Evolutionary conservation across 345 rosid species (phyloP).

Genomic region (Lepidium didymum): DNA sequence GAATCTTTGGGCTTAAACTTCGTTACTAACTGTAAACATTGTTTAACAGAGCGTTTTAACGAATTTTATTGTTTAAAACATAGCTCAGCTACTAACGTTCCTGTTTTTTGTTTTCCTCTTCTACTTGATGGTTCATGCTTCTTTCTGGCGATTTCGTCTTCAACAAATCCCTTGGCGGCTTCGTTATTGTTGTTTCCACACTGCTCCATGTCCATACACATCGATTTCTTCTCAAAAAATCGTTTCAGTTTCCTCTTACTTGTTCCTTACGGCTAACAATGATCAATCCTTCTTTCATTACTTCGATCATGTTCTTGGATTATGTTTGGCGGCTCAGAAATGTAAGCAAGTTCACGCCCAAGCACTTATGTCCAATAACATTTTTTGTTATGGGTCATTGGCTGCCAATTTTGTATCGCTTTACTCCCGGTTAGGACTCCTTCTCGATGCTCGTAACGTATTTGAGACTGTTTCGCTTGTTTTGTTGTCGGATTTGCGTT

Average conservation of each 20-base stretch:
- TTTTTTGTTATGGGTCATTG: conserved; percentile 40
- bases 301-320: conserved; percentile 38
- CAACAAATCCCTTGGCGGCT: conserved; percentile 9
- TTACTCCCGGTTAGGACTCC: conserved; percentile 41
- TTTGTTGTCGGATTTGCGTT: conserved; percentile 30
- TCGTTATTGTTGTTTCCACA: neutral
- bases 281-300: conserved; percentile 21
- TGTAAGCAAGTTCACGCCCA: conserved; percentile 42
- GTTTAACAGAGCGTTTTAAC: neutral
- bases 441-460: conserved; percentile 40
- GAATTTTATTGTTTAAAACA: neutral
- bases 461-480: conserved; percentile 34
- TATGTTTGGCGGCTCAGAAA: conserved; percentile 27
- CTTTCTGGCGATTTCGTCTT: conserved; percentile 22
- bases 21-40: too few species aligned
- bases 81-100: neutral
- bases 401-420: conserved; percentile 45
- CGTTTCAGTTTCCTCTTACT: conserved; percentile 7
- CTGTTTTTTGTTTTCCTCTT: neutral
- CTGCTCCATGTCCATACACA: conserved; percentile 1
- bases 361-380: conserved; percentile 27
- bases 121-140: conserved; percentile 17
- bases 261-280: conserved; percentile 1
- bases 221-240: neutral
- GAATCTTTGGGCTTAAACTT: too few species aligned